These are phyloP conservation scores for Acacia acuminata DNA, from an alignment of 306 rosid genomes.

Conservation along the genomic window DNA sequence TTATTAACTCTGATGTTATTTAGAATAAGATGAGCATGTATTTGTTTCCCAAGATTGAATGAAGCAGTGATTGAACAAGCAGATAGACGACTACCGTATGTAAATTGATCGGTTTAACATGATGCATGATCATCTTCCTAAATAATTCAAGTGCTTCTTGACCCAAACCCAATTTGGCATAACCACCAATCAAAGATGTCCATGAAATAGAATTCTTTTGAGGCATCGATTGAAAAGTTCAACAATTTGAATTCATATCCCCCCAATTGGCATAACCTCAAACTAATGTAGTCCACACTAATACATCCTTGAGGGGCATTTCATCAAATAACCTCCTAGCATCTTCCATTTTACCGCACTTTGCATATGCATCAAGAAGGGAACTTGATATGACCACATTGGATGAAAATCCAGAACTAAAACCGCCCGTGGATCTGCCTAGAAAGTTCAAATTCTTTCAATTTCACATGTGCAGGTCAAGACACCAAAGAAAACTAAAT, in stretches of 20 bases:
- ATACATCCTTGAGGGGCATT: conserved; percentile 65
- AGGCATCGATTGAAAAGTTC: conserved; percentile 73
- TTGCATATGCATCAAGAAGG: conserved; percentile 71
- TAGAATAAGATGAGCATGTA: conserved; percentile 63
- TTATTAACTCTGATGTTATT: conserved; percentile 61
- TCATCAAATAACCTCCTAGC: conserved; percentile 65
- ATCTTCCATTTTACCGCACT: conserved; percentile 66
- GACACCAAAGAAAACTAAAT: conserved; percentile 69
- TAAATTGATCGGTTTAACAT: conserved; percentile 74
- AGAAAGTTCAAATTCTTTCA: conserved; percentile 54
- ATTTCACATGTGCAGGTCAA: conserved; percentile 73
- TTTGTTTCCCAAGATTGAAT: conserved; percentile 68
- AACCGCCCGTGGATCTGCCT: conserved; percentile 87
- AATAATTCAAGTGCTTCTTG: conserved; percentile 72
- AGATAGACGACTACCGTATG: conserved; percentile 71
- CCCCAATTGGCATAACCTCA: conserved; percentile 72
- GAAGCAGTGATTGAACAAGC: conserved; percentile 76
- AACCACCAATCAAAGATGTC: conserved; percentile 76
- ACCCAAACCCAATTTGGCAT: conserved; percentile 66
- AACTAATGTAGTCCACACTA: conserved; percentile 71
- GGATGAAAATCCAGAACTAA: conserved; percentile 62
- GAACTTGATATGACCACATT: conserved; percentile 75
- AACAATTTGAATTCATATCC: conserved; percentile 63
- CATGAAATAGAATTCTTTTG: conserved; percentile 69
- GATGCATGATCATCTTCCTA: conserved; percentile 52